Conservation (phyloP, 140 eudicot genomes). For the Senecio squalidus region DNA sequence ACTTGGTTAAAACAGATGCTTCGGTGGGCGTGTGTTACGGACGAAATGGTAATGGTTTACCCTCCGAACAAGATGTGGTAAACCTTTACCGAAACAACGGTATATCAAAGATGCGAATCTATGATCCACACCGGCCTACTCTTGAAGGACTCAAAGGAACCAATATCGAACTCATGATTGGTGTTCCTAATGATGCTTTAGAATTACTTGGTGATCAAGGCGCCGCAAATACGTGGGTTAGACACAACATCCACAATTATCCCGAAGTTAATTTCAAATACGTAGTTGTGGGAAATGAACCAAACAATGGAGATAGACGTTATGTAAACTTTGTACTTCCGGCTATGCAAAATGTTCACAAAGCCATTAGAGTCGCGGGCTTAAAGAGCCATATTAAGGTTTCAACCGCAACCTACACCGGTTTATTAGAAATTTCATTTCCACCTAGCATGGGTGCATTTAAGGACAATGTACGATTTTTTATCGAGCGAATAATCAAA, state of each 20-base stretch:
- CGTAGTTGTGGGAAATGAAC: slow-evolving; percentile 71
- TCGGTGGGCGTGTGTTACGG: slow-evolving; percentile 42
- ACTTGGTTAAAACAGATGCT: slow-evolving; percentile 25
- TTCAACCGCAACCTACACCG: slow-evolving; percentile 36
- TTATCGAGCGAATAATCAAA: slow-evolving; percentile 22
- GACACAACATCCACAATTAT: slow-evolving; percentile 20
- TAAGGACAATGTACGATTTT: slow-evolving; percentile 7
- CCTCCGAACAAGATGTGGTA: slow-evolving; percentile 22
- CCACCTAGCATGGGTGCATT: slow-evolving; percentile 35
- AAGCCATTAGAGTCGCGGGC: slow-evolving; percentile 15
- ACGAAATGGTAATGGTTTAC: slow-evolving; percentile 21
- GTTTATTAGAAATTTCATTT: slow-evolving; percentile 14
- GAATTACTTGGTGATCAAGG: slow-evolving; percentile 9
- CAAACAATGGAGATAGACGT: slow-evolving; percentile 23
- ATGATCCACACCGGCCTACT: slow-evolving; percentile 19
- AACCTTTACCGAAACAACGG: slow-evolving; percentile 21
- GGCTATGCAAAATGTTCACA: slow-evolving; percentile 35
- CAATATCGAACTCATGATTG: slow-evolving; percentile 34
- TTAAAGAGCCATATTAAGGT: slow-evolving; percentile 33
- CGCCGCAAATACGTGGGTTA: slow-evolving; percentile 30
- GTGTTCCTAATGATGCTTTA: slow-evolving; percentile 30
- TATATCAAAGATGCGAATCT: slow-evolving; percentile 33
- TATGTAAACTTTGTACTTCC: slow-evolving; percentile 30
- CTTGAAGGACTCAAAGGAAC: slow-evolving; percentile 37
- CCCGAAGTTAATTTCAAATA: slow-evolving; percentile 28